These are phyloP conservation scores for Wickerhamomyces rabaulensis DNA, from an alignment of 805 yeast species.

Conservation along the genomic window DNA sequence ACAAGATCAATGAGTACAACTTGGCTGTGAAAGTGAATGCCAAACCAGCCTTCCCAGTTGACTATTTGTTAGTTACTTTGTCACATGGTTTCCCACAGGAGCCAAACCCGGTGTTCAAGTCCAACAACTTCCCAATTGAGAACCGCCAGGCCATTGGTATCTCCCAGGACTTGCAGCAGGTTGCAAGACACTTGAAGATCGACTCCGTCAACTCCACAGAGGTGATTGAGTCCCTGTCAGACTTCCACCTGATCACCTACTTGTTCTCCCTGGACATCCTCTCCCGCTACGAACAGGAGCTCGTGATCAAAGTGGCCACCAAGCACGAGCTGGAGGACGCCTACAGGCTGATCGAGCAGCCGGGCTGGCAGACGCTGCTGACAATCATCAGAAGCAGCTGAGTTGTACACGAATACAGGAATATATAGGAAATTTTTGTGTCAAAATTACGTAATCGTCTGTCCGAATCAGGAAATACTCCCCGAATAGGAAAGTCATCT, in stretches of 20 bases:
- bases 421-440: background rate
- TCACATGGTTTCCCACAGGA: constrained; percentile 89
- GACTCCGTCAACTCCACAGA: constrained; percentile 20
- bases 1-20: constrained; percentile 81
- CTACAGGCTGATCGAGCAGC: constrained; percentile 46
- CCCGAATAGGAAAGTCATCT: background rate
- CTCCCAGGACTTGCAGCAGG: constrained; percentile 56
- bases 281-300: constrained; percentile 45
- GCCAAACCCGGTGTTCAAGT: constrained; percentile 44
- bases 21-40: constrained; percentile 84
- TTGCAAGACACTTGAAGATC: constrained; percentile 46
- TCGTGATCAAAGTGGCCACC: constrained; percentile 44
- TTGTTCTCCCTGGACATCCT: constrained; percentile 53
- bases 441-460: background rate
- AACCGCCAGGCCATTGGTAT: constrained; percentile 74
- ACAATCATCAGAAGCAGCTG: constrained; percentile 38
- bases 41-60: constrained; percentile 91
- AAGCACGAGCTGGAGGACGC: constrained; percentile 38
- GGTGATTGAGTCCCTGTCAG: constrained; percentile 40
- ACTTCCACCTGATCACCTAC: constrained; percentile 73
- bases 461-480: background rate
- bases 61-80: constrained; percentile 76
- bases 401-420: background rate
- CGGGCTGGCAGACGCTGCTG: constrained; percentile 80
- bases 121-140: constrained; percentile 63